A percentile compares a stretch with the other conserved stretches of the same genome.
These are phyloP conservation scores for Boletus edulis DNA, from an alignment of 768 basidiomycete species.

Conservation along the genomic window DNA sequence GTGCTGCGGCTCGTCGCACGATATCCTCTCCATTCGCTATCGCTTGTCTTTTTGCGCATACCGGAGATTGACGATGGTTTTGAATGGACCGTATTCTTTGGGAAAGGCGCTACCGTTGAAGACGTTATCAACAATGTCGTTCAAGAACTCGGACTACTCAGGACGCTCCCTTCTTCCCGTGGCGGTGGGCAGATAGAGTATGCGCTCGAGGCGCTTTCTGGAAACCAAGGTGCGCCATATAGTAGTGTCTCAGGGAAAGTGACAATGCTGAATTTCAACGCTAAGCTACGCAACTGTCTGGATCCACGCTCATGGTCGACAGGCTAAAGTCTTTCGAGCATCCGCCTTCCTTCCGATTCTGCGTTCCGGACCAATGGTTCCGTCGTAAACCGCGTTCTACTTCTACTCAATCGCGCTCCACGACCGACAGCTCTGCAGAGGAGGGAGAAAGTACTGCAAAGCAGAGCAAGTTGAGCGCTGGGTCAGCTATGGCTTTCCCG, in stretches of 20 bases:
- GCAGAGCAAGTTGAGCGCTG: slow-evolving; percentile 33
- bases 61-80: slow-evolving; percentile 79
- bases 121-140: slow-evolving; percentile 51
- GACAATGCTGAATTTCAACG: not conserved
- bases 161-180: slow-evolving; percentile 61
- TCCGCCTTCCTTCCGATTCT: slow-evolving; percentile 48
- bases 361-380: slow-evolving; percentile 80
- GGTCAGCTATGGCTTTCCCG: slow-evolving; percentile 21
- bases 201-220: slow-evolving; percentile 61
- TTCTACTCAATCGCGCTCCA: slow-evolving; percentile 49
- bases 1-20: slow-evolving; percentile 69
- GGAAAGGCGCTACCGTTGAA: slow-evolving; percentile 52
- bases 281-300: slow-evolving; percentile 14
- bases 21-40: slow-evolving; percentile 55
- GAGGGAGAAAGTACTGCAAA: slow-evolving; percentile 66
- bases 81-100: slow-evolving; percentile 62
- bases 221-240: slow-evolving; percentile 46
- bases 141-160: slow-evolving; percentile 70
- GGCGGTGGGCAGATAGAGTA: slow-evolving; percentile 65
- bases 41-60: slow-evolving; percentile 59
- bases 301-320: slow-evolving; percentile 15
- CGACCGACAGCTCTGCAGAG: slow-evolving; percentile 42
- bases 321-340: slow-evolving; percentile 8
- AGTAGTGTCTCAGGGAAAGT: not conserved
- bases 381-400: slow-evolving; percentile 57